phyloP scores from a whole-genome alignment of 495 filamentous ascomycete genomes.

The Recurvomyces mirabilis region DNA sequence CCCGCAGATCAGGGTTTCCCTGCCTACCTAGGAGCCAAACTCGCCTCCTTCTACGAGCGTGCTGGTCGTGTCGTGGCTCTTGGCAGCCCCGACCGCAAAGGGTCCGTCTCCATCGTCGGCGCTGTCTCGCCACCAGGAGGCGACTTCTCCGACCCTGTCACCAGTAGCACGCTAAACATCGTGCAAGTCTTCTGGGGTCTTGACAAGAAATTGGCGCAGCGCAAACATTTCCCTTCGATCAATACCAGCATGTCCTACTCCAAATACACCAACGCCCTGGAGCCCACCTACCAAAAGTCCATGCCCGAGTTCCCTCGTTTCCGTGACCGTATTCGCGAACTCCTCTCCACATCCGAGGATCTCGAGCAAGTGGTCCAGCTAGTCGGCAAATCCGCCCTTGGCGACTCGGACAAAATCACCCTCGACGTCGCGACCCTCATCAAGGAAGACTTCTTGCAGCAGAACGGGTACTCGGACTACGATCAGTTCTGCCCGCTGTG shows the following conservation, averaged over 20 bases:
- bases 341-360: slow-evolving; percentile 89
- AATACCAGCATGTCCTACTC: slow-evolving; percentile 93
- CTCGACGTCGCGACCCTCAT: slow-evolving; percentile 82
- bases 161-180: slow-evolving; percentile 85
- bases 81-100: slow-evolving; percentile 75
- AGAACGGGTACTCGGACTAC: slow-evolving; percentile 98
- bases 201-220: slow-evolving; percentile 97
- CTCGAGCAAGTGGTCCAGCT: slow-evolving; percentile 98
- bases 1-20: slow-evolving; percentile 99
- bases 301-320: slow-evolving; percentile 88
- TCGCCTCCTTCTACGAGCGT: slow-evolving; percentile 98
- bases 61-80: slow-evolving; percentile 76
- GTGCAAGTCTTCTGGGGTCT: slow-evolving; percentile 99
- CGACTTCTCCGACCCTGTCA: slow-evolving; percentile 99
- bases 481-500: slow-evolving; percentile 98
- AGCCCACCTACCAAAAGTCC: slow-evolving; percentile 86
- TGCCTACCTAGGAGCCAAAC: slow-evolving; percentile 89
- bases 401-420: slow-evolving; percentile 97
- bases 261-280: slow-evolving; percentile 82
- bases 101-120: slow-evolving; percentile 94
- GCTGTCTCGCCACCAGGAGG: slow-evolving; percentile 95
- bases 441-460: slow-evolving; percentile 98
- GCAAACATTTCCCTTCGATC: slow-evolving; percentile 98
- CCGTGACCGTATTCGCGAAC: slow-evolving; percentile 81
- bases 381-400: slow-evolving; percentile 91